Base-by-base conservation (phyloP, 192 early-diverging fungal species). In the Coemansia sp. region DNA sequence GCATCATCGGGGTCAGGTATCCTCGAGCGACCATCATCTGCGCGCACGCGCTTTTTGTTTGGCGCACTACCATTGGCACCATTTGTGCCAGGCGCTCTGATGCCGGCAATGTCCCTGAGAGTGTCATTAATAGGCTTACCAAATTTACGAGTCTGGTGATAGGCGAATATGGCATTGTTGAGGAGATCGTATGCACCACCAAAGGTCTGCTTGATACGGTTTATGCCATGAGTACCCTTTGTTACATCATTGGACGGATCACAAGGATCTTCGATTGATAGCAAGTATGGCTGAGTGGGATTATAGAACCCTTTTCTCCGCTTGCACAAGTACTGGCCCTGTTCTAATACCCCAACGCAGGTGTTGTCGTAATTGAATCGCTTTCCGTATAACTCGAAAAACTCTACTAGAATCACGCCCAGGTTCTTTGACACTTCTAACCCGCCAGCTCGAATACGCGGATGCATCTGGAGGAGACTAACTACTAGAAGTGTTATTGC, bases 301-400 rank as follows among this genome's bases (percentile, higher is more conserved):
- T 73, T 67, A 24, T 44, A 30, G 26, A 76, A 68, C 0, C 60
- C 58, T 31, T 61, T 69, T 16, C 49, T 9, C 16, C 71, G 60
- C 54, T 82, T 76, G 25, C 71, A 58, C 50, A 83, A 76, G 67
- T 91, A 94, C 19, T 64, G 67, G 32, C 85, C 87, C 14, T 62
- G 71, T 21, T 85, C 75, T 4, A 59, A 67, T 5, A 91, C 79
- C 22, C 81, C 69, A 24, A 96, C 84, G 10, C 89, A 89, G 23
- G 93, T 84, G 7, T 62, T 65, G 28, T 70, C 65, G 56, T 87
- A 90, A 68, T 90, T 92, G 65, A 94, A 95, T 2, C 82, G 65
- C 26, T 79, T 77, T 14, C 96, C 96, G 65, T 94, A 98, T 5
- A 95, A 83, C 65, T 98, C 94, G 51, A 98, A 88, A 48, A 96